phyloP scores from a whole-genome alignment of 257 asterid species.

The Petrea volubilis region DNA sequence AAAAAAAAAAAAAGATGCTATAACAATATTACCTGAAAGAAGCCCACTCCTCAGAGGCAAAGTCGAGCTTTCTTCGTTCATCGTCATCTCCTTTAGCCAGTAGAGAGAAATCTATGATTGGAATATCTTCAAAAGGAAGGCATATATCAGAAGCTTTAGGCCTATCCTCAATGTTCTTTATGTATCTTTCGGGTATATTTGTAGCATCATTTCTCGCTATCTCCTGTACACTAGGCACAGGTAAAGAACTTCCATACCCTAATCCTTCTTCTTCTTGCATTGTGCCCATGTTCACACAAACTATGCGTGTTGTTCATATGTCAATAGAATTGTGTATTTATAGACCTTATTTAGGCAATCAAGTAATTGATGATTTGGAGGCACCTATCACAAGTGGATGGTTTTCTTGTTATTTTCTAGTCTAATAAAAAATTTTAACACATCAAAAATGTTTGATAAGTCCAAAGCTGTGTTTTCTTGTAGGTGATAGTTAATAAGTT shows the following conservation, averaged over 20 bases:
- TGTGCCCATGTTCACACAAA: too few species aligned
- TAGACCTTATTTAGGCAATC: too few species aligned
- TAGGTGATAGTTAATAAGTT: too few species aligned
- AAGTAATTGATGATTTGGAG: too few species aligned
- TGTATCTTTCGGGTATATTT: conserved; percentile 35
- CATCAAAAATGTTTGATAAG: too few species aligned
- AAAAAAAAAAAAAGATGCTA: not conserved
- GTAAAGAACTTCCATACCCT: conserved; percentile 37
- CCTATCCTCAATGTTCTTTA: conserved; percentile 37
- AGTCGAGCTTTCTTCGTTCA: conserved; percentile 40
- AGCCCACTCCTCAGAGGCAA: conserved; percentile 50
- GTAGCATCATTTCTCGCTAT: conserved; percentile 36
- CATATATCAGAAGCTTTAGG: conserved; percentile 22
- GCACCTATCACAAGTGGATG: too few species aligned
- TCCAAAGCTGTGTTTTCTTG: too few species aligned
- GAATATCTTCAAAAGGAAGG: conserved; percentile 30
- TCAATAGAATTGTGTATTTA: too few species aligned
- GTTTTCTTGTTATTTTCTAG: too few species aligned
- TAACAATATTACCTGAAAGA: conserved; percentile 37
- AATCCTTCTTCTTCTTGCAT: conserved; percentile 27
- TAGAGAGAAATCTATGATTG: conserved; percentile 38
- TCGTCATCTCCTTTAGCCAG: conserved; percentile 35
- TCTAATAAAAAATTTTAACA: too few species aligned
- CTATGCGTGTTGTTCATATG: not conserved
- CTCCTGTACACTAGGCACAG: conserved; percentile 53